Evolutionary conservation across 352 stramenopile species (phyloP).

Genomic region (Globisporangium alternatum): DNA sequence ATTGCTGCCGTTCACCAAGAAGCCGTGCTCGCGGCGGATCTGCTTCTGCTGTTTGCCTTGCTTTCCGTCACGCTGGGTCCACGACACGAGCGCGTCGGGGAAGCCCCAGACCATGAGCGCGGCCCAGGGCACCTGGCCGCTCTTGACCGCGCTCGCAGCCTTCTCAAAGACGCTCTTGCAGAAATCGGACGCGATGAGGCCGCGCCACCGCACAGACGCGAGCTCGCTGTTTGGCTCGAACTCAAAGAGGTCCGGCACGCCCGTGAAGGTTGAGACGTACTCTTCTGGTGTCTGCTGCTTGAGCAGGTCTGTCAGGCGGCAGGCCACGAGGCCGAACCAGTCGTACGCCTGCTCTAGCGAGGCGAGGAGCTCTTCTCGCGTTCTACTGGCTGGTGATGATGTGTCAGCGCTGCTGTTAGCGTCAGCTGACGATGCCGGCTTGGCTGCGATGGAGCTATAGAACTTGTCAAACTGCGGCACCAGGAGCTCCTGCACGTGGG

Average conservation of each 20-base stretch:
- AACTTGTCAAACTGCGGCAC: slow-evolving; percentile 55
- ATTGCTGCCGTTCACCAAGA: slow-evolving; percentile 71
- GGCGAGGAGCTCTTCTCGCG: slow-evolving; percentile 22
- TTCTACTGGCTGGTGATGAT: not conserved
- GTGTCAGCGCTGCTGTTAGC: not conserved
- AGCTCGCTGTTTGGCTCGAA: slow-evolving; percentile 34
- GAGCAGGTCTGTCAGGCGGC: slow-evolving; percentile 52
- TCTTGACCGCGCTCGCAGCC: slow-evolving; percentile 42
- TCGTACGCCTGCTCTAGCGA: slow-evolving; percentile 62
- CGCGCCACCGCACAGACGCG: slow-evolving; percentile 68
- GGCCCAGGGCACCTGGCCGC: slow-evolving; percentile 54
- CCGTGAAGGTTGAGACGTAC: slow-evolving; percentile 79
- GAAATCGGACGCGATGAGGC: slow-evolving; percentile 60
- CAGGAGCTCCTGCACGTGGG: slow-evolving; percentile 42
- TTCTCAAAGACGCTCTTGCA: slow-evolving; percentile 49
- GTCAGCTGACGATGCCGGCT: slow-evolving; percentile 10
- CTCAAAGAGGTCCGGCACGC: slow-evolving; percentile 34
- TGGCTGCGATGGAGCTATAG: slow-evolving; percentile 17
- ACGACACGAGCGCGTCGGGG: slow-evolving; percentile 66
- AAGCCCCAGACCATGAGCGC: slow-evolving; percentile 80
- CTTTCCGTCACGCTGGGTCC: slow-evolving; percentile 39
- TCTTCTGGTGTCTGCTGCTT: slow-evolving; percentile 51
- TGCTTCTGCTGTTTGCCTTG: not conserved
- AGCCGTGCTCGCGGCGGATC: slow-evolving; percentile 60
- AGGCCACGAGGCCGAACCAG: slow-evolving; percentile 74